These are phyloP conservation scores for Dichotomopilus funicola DNA, from an alignment of 2,329 filamentous ascomycete genomes.

Conservation along the genomic window DNA sequence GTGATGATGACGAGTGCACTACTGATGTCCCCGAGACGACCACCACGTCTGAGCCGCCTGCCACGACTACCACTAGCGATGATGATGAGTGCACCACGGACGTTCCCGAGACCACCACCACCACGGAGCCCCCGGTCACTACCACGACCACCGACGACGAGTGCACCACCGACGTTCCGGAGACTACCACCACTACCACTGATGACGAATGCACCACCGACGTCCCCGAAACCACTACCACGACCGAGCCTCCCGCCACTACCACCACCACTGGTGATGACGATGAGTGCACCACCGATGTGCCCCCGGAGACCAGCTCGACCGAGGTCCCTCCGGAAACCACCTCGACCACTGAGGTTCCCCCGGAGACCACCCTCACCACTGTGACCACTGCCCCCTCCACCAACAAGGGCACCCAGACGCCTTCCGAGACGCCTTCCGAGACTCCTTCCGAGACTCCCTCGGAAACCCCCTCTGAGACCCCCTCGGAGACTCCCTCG, in stretches of 20 bases:
- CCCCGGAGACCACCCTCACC: slow-evolving; percentile 24
- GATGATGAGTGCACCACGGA: slow-evolving; percentile 30
- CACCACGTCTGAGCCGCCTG: too few species aligned
- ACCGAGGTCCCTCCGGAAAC: slow-evolving; percentile 2
- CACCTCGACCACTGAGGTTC: slow-evolving; percentile 44
- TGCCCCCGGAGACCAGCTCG: slow-evolving; percentile 4
- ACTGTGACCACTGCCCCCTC: slow-evolving; percentile 20
- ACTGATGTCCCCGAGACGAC: neutral
- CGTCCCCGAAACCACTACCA: neutral
- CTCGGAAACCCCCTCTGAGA: neutral
- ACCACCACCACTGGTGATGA: neutral
- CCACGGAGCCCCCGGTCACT: neutral
- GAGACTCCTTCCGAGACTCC: slow-evolving; percentile 1
- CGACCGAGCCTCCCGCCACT: neutral
- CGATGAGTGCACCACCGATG: too few species aligned
- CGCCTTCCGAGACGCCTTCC: neutral
- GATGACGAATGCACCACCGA: slow-evolving; percentile 22
- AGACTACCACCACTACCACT: slow-evolving; percentile 28
- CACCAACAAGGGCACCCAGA: slow-evolving; percentile 18
- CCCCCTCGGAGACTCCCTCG: neutral
- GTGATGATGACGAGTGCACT: neutral
- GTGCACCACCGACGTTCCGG: neutral
- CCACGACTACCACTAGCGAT: slow-evolving; percentile 34
- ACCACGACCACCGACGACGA: neutral
- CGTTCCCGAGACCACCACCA: neutral